Percentiles rank a stretch among this genome's conserved stretches.
These are phyloP conservation scores for Leishmania tarentolae DNA, from an alignment of 208 protist species.

Conservation along the genomic window DNA sequence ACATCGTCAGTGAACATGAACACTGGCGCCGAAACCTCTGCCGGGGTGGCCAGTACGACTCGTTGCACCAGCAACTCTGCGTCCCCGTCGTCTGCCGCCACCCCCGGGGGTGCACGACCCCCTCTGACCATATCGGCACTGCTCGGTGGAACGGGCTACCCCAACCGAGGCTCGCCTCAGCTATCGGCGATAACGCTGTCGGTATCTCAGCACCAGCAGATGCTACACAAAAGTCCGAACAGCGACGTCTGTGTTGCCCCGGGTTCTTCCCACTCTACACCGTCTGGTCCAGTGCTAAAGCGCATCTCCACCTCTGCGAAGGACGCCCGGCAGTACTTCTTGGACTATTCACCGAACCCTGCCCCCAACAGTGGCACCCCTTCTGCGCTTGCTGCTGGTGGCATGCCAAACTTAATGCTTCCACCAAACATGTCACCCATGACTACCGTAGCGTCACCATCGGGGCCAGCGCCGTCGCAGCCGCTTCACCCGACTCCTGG, in stretches of 20 bases:
- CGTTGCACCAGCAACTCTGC: not conserved
- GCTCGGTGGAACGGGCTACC: conserved; percentile 2
- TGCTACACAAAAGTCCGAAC: conserved; percentile 4
- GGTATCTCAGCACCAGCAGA: conserved; percentile 19
- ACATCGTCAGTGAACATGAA: conserved; percentile 18
- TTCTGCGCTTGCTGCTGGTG: not conserved
- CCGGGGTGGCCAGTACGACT: not conserved
- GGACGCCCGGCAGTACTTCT: conserved; percentile 41
- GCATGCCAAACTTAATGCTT: conserved; percentile 35
- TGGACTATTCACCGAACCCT: conserved; percentile 33
- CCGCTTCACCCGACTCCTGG: not conserved
- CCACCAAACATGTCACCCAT: conserved; percentile 27
- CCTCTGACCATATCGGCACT: conserved; percentile 24
- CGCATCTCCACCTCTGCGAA: conserved; percentile 33
- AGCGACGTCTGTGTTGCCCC: conserved; percentile 5
- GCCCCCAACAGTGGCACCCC: conserved; percentile 14
- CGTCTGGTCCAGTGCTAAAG: conserved; percentile 31
- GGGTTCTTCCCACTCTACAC: conserved; percentile 27
- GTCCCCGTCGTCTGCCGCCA: not conserved
- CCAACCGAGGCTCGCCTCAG: conserved; percentile 3
- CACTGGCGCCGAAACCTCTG: conserved; percentile 1
- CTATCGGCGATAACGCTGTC: not conserved
- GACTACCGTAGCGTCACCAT: conserved; percentile 6
- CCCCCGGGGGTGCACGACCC: conserved; percentile 9
- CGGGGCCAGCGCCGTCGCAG: conserved; percentile 7